These are phyloP conservation scores for Zizania palustris DNA, from an alignment of 202 grass and related monocot species.

Conservation along the genomic window DNA sequence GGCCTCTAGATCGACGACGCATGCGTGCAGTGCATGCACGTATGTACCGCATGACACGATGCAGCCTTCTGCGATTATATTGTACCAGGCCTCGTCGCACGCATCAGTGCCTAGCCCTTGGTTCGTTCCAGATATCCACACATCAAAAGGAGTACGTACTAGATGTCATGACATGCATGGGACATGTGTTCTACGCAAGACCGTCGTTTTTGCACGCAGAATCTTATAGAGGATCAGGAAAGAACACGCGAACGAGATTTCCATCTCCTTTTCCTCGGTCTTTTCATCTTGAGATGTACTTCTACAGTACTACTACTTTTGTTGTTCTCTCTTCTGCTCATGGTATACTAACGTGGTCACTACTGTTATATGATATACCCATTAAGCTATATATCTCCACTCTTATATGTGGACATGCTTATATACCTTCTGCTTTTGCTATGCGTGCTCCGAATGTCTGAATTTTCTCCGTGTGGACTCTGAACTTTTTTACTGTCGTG, in stretches of 20 bases:
- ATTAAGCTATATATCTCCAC: neutral
- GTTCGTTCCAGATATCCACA: slow-evolving; percentile 37
- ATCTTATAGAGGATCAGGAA: slow-evolving; percentile 51
- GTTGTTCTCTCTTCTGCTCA: slow-evolving; percentile 31
- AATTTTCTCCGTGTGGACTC: neutral
- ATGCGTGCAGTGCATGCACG: neutral
- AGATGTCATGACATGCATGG: slow-evolving; percentile 41
- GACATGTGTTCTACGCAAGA: slow-evolving; percentile 30
- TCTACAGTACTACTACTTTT: slow-evolving; percentile 18
- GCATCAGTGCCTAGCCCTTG: slow-evolving; percentile 44
- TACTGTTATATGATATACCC: slow-evolving; percentile 18
- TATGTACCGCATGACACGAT: neutral
- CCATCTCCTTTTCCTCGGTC: slow-evolving; percentile 27
- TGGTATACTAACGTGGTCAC: slow-evolving; percentile 21
- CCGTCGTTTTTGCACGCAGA: slow-evolving; percentile 44
- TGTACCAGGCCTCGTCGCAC: slow-evolving; percentile 33
- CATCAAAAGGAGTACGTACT: slow-evolving; percentile 51
- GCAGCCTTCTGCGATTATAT: neutral
- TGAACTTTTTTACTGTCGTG: neutral
- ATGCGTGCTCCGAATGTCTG: neutral
- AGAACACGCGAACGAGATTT: slow-evolving; percentile 41
- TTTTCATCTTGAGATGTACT: slow-evolving; percentile 48
- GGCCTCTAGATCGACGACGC: slow-evolving; percentile 42
- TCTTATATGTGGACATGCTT: neutral
- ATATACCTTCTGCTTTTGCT: neutral